phyloP scores from a whole-genome alignment of 768 basidiomycete genomes.

The Psilocybe tampanensis region DNA sequence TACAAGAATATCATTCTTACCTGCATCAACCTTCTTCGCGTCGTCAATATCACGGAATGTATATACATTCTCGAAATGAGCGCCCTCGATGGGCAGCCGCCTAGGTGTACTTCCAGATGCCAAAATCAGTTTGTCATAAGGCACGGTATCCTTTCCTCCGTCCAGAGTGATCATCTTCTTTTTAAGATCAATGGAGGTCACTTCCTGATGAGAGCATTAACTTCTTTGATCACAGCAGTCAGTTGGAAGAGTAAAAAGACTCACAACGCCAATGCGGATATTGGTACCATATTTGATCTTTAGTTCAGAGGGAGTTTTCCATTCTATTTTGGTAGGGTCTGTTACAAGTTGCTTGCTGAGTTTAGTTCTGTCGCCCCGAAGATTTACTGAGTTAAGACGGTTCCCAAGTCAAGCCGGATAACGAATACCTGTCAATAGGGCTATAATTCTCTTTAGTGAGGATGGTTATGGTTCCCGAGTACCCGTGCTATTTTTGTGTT shows the following conservation, averaged over 20 bases:
- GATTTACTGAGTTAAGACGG: background rate
- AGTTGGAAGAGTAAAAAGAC: constrained; percentile 19
- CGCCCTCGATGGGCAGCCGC: constrained; percentile 76
- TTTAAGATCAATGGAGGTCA: constrained; percentile 66
- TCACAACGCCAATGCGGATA: constrained; percentile 59
- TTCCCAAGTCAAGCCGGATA: background rate
- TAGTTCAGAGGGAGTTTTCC: constrained; percentile 69
- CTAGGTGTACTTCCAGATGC: constrained; percentile 77
- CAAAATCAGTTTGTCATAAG: constrained; percentile 80
- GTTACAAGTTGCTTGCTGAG: constrained; percentile 85
- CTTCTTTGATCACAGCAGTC: background rate
- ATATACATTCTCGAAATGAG: constrained; percentile 73
- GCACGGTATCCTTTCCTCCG: constrained; percentile 55
- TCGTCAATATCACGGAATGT: constrained; percentile 74
- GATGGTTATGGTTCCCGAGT: constrained; percentile 73
- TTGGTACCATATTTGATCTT: constrained; percentile 75
- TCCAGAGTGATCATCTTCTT: constrained; percentile 67
- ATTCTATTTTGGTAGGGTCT: constrained; percentile 78
- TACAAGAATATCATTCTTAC: constrained; percentile 35
- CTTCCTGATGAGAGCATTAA: constrained; percentile 44
- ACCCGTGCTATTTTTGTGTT: constrained; percentile 65
- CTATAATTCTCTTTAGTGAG: constrained; percentile 78
- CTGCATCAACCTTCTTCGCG: constrained; percentile 69
- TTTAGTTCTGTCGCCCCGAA: constrained; percentile 63
- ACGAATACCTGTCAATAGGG: constrained; percentile 75